Percentiles rank a stretch among this genome's conserved stretches.
phyloP scores from a whole-genome alignment of 1,284 basidiomycete genomes.

The Tilletia caries region DNA sequence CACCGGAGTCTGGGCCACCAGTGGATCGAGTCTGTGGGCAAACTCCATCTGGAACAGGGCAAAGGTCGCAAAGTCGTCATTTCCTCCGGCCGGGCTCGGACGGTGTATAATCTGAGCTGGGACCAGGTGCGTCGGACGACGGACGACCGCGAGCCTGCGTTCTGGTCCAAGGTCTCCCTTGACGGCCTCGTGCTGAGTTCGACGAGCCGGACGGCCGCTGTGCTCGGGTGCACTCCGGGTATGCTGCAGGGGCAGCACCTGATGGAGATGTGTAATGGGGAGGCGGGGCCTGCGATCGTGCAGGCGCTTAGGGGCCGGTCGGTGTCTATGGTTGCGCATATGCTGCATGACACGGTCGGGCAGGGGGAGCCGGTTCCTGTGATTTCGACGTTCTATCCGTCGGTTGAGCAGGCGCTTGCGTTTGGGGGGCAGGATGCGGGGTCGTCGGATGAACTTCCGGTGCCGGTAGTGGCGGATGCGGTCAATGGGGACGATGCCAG shows the following conservation, averaged over 20 bases:
- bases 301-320: conserved; percentile 32
- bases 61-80: conserved; percentile 50
- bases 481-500: no score
- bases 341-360: conserved; percentile 30
- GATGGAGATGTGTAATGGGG: conserved; percentile 34
- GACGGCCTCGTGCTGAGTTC: conserved; percentile 41
- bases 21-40: conserved; percentile 47
- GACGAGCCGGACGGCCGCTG: conserved; percentile 30
- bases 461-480: no score
- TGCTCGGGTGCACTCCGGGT: conserved; percentile 28
- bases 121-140: conserved; percentile 35
- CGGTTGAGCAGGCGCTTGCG: conserved; percentile 11
- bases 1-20: conserved; percentile 39
- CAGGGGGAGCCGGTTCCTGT: conserved; percentile 23
- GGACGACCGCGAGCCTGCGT: conserved; percentile 28
- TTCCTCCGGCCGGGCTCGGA: conserved; percentile 38
- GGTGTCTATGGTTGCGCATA: conserved; percentile 34
- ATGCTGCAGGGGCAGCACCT: conserved; percentile 37
- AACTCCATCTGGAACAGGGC: conserved; percentile 49
- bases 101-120: conserved; percentile 44
- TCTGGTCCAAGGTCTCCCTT: conserved; percentile 45
- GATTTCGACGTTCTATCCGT: conserved; percentile 43
- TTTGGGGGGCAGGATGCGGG: neutral
- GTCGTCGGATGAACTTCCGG: neutral
- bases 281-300: conserved; percentile 37